Base-by-base conservation (phyloP, 192 early-diverging fungal species). In the Podila horticola region DNA sequence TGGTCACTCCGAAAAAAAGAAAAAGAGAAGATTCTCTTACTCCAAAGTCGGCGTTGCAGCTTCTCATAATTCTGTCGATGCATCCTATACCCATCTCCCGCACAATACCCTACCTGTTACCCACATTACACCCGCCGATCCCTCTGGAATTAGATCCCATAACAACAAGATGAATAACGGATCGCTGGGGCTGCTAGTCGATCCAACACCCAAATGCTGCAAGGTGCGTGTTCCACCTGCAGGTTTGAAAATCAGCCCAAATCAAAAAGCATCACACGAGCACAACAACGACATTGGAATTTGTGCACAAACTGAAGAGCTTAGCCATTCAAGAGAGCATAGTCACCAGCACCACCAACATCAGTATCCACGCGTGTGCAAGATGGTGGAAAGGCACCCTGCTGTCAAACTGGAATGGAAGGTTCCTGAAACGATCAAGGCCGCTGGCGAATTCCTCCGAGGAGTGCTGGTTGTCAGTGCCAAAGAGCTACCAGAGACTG, bases 371-470 rank as follows among this genome's bases (percentile, higher is more conserved):
- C 58, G 71, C 4, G 64, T 81, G 13, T 69, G 76, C 55, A 81
- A 72, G 28, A 72, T 81, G 71, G 11, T 81, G 0, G 24, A 58
- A 7, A 81, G 73, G 28, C 76, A 81, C 29, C 57, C 70, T 2
- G 62, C 38, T 10, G 76, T 72, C 7, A 81, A 73, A n/a, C 20
- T 81, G 15, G 70, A 72, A 13, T 81, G 76, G 76, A 72, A 28
- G 29, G 66, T 81, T 3, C 76, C 76, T 30, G 76, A 81, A 33
- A 70, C 76, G 20, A 73, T 81, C 50, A 81, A 81, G 26, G 70
- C 76, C 5, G 76, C 65, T 55, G 71, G 76, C 7, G 76, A 81
- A 29, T 58, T 58, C 5, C 28, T 81, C 55, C 13, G 71, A 31
- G 76, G 76, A 10, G 59, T 81, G 11, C 38, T 81, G 24, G 50